phyloP scores from a whole-genome alignment of 129 eudicot species.

The Arctium lappa region DNA sequence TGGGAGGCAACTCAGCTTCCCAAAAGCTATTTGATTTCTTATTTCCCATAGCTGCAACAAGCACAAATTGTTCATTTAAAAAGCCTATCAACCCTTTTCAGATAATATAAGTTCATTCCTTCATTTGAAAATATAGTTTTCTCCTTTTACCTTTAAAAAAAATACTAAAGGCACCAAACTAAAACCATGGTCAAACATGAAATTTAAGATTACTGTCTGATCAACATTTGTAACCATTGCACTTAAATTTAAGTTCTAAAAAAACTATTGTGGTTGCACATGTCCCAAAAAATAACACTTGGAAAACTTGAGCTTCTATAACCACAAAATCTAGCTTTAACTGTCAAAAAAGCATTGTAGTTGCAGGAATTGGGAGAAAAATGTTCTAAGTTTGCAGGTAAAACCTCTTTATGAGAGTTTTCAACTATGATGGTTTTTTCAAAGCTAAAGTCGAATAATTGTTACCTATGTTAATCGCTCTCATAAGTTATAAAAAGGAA shows the following conservation, averaged over 20 bases:
- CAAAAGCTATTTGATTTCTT: constrained; percentile 57
- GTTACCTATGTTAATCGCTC: not conserved
- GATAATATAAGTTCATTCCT: not conserved
- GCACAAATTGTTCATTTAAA: constrained; percentile 1
- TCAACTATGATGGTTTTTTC: not conserved
- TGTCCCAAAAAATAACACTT: not conserved
- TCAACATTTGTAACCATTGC: not conserved
- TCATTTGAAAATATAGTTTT: not conserved
- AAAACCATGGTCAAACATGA: constrained; percentile 5
- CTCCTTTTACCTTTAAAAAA: not conserved
- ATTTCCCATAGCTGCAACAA: constrained; percentile 69
- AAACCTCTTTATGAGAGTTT: not conserved
- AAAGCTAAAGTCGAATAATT: not conserved
- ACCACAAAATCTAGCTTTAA: not conserved
- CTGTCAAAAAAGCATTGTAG: not conserved
- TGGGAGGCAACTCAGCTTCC: constrained; percentile 74
- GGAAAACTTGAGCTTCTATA: not conserved
- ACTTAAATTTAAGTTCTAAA: not conserved
- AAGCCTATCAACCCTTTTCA: not conserved
- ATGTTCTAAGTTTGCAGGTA: not conserved
- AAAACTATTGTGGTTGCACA: not conserved
- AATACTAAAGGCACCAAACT: not conserved
- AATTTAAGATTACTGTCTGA: not conserved
- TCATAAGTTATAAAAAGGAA: not conserved
- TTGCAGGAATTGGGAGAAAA: not conserved